phyloP scores from a whole-genome alignment of 2,329 filamentous ascomycete genomes.

The Pestalotiopsis sp. region DNA sequence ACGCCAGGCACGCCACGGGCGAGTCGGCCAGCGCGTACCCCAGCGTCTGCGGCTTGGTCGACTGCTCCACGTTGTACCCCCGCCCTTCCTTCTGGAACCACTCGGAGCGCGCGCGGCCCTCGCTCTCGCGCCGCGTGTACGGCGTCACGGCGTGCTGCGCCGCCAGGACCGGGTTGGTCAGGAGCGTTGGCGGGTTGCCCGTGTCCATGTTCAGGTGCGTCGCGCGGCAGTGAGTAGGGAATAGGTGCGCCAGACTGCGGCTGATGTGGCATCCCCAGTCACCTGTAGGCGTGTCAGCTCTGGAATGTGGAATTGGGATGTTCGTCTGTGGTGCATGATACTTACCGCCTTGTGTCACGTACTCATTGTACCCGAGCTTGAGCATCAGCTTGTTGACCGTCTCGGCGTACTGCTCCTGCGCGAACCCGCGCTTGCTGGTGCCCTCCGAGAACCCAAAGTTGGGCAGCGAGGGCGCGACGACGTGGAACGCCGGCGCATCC shows the following conservation, averaged over 20 bases:
- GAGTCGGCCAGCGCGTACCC: slow-evolving; percentile 71
- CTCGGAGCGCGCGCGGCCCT: slow-evolving; percentile 51
- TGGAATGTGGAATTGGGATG: neutral
- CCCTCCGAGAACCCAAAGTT: slow-evolving; percentile 52
- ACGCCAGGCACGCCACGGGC: slow-evolving; percentile 71
- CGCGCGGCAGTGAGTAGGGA: slow-evolving; percentile 59
- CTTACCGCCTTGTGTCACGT: slow-evolving; percentile 39
- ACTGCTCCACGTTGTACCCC: slow-evolving; percentile 63
- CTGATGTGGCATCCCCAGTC: slow-evolving; percentile 74
- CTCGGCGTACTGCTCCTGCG: slow-evolving; percentile 63
- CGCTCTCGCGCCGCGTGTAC: slow-evolving; percentile 53
- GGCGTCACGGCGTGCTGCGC: slow-evolving; percentile 57
- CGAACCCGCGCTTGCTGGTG: slow-evolving; percentile 55
- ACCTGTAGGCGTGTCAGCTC: slow-evolving; percentile 39
- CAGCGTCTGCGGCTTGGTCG: slow-evolving; percentile 73
- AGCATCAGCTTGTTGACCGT: slow-evolving; percentile 70
- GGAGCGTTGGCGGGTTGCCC: slow-evolving; percentile 49
- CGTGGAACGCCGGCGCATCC: slow-evolving; percentile 49
- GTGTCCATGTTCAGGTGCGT: slow-evolving; percentile 63
- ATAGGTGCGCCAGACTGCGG: slow-evolving; percentile 61
- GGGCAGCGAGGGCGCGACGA: slow-evolving; percentile 61
- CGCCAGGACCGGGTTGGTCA: slow-evolving; percentile 58
- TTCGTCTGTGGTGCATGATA: neutral
- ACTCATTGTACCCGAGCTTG: slow-evolving; percentile 65
- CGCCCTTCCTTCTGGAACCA: slow-evolving; percentile 62